Conservation (phyloP, 768 basidiomycete species). For the Amanita jacksonii region DNA sequence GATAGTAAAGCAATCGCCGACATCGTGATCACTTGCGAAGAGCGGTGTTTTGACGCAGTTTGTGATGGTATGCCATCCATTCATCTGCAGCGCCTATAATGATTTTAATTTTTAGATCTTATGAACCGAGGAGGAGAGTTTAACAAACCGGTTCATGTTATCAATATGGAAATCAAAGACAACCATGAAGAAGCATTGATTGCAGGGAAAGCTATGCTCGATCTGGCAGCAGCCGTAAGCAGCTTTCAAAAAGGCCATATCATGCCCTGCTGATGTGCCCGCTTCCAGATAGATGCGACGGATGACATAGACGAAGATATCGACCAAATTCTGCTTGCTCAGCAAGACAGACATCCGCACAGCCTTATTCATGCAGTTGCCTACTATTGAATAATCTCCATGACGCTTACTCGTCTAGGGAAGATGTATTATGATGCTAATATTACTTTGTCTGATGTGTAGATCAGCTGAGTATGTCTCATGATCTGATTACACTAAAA, state of each 20-base stretch:
- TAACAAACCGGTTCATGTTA: slow-evolving; percentile 89
- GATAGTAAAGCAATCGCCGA: slow-evolving; percentile 86
- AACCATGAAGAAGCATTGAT: slow-evolving; percentile 98
- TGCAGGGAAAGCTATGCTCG: slow-evolving; percentile 91
- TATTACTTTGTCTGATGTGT: no score
- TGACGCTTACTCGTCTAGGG: no score
- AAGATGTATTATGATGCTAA: background rate
- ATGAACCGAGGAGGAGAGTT: slow-evolving; percentile 82
- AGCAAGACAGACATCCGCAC: slow-evolving; percentile 89
- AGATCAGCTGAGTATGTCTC: background rate
- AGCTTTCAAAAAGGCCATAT: background rate
- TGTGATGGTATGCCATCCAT: slow-evolving; percentile 79
- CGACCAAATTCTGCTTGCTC: slow-evolving; percentile 70
- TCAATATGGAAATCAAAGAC: slow-evolving; percentile 98
- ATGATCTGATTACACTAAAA: slow-evolving; percentile 9
- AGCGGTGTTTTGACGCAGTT: slow-evolving; percentile 96
- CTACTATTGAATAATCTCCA: slow-evolving; percentile 58
- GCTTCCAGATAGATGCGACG: slow-evolving; percentile 67
- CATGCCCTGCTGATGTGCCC: slow-evolving; percentile 1
- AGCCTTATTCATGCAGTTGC: slow-evolving; percentile 84
- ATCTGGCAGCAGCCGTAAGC: slow-evolving; percentile 82
- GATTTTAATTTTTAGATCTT: slow-evolving; percentile 49
- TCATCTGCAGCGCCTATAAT: background rate
- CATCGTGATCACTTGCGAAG: slow-evolving; percentile 97
- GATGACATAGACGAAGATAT: slow-evolving; percentile 90